Evolutionary conservation across 768 basidiomycete species (phyloP).

Genomic region (Tephrocybe sp.): DNA sequence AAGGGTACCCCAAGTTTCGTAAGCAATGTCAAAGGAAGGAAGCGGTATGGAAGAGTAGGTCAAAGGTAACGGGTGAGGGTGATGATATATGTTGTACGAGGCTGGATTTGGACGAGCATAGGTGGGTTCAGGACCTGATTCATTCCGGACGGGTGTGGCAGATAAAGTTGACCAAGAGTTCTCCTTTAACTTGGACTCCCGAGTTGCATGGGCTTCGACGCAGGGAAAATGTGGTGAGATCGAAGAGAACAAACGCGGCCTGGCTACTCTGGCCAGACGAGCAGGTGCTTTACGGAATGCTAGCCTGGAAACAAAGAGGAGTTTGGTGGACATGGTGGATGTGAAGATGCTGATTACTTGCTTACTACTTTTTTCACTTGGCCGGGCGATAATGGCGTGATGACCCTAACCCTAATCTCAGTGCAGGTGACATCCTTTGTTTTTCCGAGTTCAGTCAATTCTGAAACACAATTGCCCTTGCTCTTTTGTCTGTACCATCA

Average conservation of each 20-base stretch:
- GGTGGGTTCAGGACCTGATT: constrained; percentile 75
- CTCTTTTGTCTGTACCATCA: too few species aligned
- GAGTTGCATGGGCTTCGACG: constrained; percentile 76
- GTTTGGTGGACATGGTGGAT: constrained; percentile 13
- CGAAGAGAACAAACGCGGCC: constrained; percentile 7
- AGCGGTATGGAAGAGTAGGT: constrained; percentile 51
- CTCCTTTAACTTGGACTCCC: constrained; percentile 52
- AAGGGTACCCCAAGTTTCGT: constrained; percentile 97
- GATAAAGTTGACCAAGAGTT: constrained; percentile 22
- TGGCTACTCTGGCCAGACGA: constrained; percentile 3
- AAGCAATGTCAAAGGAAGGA: constrained; percentile 81
- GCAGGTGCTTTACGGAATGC: constrained; percentile 1
- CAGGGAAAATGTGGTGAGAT: constrained; percentile 57
- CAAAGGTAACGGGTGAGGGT: constrained; percentile 59
- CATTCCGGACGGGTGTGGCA: constrained; percentile 22
- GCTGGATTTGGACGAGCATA: constrained; percentile 78
- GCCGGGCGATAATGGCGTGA: constrained; percentile 19
- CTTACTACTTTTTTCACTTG: constrained; percentile 1
- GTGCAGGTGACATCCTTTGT: too few species aligned
- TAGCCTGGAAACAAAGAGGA: constrained; percentile 4
- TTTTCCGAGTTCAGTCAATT: too few species aligned
- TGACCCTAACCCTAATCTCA: constrained; percentile 19
- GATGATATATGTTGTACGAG: constrained; percentile 69
- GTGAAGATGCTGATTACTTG: neutral
- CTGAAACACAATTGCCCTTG: too few species aligned